phyloP scores from a whole-genome alignment of 371 early-diverging fungal species.

The Mucor ambiguus region DNA sequence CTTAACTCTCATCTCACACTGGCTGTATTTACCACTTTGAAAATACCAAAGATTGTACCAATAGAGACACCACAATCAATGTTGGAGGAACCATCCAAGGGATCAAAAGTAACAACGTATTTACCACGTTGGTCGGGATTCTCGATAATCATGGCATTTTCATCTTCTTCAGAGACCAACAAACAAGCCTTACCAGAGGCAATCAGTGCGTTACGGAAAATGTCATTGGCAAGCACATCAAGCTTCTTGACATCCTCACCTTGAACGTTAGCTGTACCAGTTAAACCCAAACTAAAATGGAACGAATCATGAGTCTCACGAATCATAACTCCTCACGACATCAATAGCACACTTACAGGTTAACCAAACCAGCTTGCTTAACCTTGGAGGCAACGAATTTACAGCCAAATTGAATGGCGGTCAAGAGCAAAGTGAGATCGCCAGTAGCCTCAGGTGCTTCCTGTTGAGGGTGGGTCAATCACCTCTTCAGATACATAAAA shows the following conservation, averaged over 20 bases:
- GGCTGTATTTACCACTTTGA: constrained; percentile 72
- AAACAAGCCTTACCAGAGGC: constrained; percentile 92
- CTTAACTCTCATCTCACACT: too few species aligned
- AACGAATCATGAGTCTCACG: not conserved
- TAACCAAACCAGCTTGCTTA: constrained; percentile 93
- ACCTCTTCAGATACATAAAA: not conserved
- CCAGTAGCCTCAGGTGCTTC: constrained; percentile 86
- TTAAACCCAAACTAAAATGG: constrained; percentile 77
- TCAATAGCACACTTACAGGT: constrained; percentile 70
- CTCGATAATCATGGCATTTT: constrained; percentile 88
- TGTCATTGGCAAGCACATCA: constrained; percentile 96
- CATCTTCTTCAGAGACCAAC: constrained; percentile 96
- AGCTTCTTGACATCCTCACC: constrained; percentile 97
- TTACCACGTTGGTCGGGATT: constrained; percentile 75
- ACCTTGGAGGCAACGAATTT: constrained; percentile 97
- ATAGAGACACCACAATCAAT: constrained; percentile 98
- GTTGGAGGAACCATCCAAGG: constrained; percentile 96
- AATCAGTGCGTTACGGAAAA: constrained; percentile 93
- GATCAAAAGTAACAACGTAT: constrained; percentile 97
- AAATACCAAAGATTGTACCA: constrained; percentile 98
- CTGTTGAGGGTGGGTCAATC: constrained; percentile 18
- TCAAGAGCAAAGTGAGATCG: constrained; percentile 90
- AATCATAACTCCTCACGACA: not conserved
- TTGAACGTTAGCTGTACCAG: constrained; percentile 88
- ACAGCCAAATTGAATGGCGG: constrained; percentile 93